These are phyloP conservation scores for Leucosporidium creatinivorum DNA, from an alignment of 768 basidiomycete species.

Conservation along the genomic window DNA sequence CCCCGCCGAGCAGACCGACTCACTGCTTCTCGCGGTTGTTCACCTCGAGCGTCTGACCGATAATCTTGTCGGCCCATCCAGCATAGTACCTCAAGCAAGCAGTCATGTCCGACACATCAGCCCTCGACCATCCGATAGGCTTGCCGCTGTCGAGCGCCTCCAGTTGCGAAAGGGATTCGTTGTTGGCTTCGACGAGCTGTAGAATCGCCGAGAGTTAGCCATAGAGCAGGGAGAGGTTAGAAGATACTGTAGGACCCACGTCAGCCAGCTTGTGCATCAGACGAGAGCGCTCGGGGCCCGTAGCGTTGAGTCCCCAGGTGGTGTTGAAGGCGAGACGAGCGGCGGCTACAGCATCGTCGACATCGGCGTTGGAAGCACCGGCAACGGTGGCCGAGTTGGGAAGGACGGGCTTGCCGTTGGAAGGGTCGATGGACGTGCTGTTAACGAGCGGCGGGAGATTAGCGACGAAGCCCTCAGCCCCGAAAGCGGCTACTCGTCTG, in stretches of 20 bases:
- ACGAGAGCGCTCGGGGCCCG: slow-evolving; percentile 39
- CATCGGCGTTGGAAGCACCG: slow-evolving; percentile 62
- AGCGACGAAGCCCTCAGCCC: neutral
- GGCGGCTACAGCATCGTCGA: slow-evolving; percentile 73
- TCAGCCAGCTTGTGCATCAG: slow-evolving; percentile 24
- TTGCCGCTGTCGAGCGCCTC: slow-evolving; percentile 87
- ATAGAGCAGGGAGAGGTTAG: no score
- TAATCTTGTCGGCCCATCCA: slow-evolving; percentile 70
- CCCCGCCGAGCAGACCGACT: neutral
- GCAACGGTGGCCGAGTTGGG: slow-evolving; percentile 31
- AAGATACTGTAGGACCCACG: slow-evolving; percentile 49
- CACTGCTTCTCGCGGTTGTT: slow-evolving; percentile 6
- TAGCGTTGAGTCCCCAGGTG: slow-evolving; percentile 59
- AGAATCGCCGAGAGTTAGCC: no score
- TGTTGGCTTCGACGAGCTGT: slow-evolving; percentile 35
- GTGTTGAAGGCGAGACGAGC: slow-evolving; percentile 75
- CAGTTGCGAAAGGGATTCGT: slow-evolving; percentile 68
- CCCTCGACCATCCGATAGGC: slow-evolving; percentile 45
- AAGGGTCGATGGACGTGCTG: slow-evolving; percentile 39
- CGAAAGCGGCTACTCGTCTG: no score
- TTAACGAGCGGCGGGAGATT: neutral
- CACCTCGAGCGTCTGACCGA: slow-evolving; percentile 69
- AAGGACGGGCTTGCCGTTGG: slow-evolving; percentile 39
- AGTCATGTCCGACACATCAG: slow-evolving; percentile 18
- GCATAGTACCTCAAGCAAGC: slow-evolving; percentile 61